Evolutionary conservation across 805 yeast species (phyloP).

Genomic region (Schwanniomyces polymorphus): DNA sequence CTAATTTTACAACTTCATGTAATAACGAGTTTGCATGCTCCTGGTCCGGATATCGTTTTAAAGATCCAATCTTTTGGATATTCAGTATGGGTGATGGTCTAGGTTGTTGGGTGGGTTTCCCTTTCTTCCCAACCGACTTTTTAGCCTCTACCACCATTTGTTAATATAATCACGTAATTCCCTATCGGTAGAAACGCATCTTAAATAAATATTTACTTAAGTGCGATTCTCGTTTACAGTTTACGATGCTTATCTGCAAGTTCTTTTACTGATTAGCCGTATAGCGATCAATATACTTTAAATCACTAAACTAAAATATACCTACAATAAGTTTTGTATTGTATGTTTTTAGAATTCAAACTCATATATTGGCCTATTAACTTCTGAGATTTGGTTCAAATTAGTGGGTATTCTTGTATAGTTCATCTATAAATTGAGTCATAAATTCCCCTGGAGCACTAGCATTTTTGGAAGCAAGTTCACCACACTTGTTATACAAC

Average conservation of each 20-base stretch:
- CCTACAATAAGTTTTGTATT: too few species aligned
- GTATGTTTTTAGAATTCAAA: too few species aligned
- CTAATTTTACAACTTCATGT: constrained; percentile 66
- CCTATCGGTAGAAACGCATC: neutral
- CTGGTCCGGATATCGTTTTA: constrained; percentile 34
- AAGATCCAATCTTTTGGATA: constrained; percentile 36
- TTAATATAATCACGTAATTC: neutral
- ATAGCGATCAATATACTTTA: neutral
- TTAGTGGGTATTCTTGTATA: constrained; percentile 15
- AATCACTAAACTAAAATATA: neutral
- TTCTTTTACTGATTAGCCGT: neutral
- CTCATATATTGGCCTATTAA: neutral
- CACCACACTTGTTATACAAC: constrained; percentile 64
- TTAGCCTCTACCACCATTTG: constrained; percentile 10
- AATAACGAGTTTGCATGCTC: constrained; percentile 50
- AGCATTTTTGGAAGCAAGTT: constrained; percentile 41
- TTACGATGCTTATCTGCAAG: neutral
- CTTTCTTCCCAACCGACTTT: neutral
- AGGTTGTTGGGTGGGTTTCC: neutral
- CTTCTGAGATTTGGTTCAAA: neutral
- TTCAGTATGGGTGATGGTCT: constrained; percentile 37
- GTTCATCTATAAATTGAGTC: constrained; percentile 45
- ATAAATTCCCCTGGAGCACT: constrained; percentile 59
- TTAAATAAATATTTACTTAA: neutral
- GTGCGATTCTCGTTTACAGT: neutral